These are phyloP conservation scores for Meyerozyma carpophila DNA, from an alignment of 1,139 yeast species.

Conservation along the genomic window DNA sequence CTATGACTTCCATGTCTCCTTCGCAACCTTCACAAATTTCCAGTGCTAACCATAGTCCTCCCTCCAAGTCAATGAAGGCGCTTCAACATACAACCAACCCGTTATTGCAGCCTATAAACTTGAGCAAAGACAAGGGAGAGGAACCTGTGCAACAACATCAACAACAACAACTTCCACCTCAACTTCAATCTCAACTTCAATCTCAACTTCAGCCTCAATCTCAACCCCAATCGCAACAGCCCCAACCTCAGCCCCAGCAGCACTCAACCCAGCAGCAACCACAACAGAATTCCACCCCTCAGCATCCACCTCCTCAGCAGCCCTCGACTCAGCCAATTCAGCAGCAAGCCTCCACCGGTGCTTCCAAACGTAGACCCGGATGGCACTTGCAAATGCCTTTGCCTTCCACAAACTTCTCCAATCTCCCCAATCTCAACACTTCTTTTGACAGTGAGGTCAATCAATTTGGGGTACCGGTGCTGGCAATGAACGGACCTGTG, in stretches of 20 bases:
- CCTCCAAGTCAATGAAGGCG: slow-evolving; percentile 55
- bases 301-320: too few relatives aligned
- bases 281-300: too few relatives aligned
- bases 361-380: slow-evolving; percentile 27
- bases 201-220: neutral
- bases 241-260: neutral
- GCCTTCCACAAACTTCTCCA: slow-evolving; percentile 31
- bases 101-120: slow-evolving; percentile 57
- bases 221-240: slow-evolving; percentile 2
- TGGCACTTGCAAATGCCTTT: slow-evolving; percentile 48
- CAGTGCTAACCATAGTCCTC: slow-evolving; percentile 24
- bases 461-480: slow-evolving; percentile 60
- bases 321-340: neutral
- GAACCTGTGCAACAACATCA: neutral
- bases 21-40: slow-evolving; percentile 7
- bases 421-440: slow-evolving; percentile 33
- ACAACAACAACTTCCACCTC: too few relatives aligned
- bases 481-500: slow-evolving; percentile 45
- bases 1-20: slow-evolving; percentile 3
- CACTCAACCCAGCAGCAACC: slow-evolving; percentile 1
- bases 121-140: slow-evolving; percentile 18
- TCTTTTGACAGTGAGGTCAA: slow-evolving; percentile 37
- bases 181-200: too few relatives aligned
- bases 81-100: slow-evolving; percentile 42
- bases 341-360: neutral